A percentile compares a stretch with the other conserved stretches of the same genome.
Evolutionary conservation across 2,329 filamentous ascomycete genomes (phyloP).

Genomic region (Eurotiales sp.): DNA sequence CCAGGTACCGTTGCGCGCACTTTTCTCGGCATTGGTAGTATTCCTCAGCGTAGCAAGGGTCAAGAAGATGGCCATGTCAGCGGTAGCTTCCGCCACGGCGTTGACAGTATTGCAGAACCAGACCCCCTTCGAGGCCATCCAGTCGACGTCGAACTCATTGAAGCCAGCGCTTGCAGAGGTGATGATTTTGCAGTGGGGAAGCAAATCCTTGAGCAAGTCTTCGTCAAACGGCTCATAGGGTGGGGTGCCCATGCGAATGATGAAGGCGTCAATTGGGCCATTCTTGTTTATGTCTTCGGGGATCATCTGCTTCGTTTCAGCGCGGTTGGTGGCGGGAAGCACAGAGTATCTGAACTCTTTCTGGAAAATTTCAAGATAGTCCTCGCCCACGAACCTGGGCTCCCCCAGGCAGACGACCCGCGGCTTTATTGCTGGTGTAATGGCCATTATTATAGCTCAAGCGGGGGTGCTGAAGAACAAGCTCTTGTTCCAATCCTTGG

Average conservation of each 20-base stretch:
- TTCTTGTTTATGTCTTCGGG: slow-evolving; percentile 31
- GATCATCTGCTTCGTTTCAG: slow-evolving; percentile 34
- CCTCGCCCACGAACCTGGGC: slow-evolving; percentile 36
- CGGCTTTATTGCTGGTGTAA: slow-evolving; percentile 27
- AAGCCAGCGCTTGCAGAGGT: slow-evolving; percentile 47
- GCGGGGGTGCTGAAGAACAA: background rate
- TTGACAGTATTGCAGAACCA: slow-evolving; percentile 65
- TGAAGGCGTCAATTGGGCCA: slow-evolving; percentile 47
- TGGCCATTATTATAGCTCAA: slow-evolving; percentile 4
- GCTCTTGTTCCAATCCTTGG: background rate
- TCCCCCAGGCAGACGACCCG: slow-evolving; percentile 42
- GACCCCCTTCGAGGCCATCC: slow-evolving; percentile 41
- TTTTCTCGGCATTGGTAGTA: slow-evolving; percentile 58
- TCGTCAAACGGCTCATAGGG: slow-evolving; percentile 50
- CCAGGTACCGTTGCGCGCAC: slow-evolving; percentile 51
- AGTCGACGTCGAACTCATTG: slow-evolving; percentile 46
- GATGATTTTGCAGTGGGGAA: slow-evolving; percentile 45
- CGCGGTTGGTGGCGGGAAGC: slow-evolving; percentile 35
- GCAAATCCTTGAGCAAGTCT: slow-evolving; percentile 39
- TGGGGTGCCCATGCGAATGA: slow-evolving; percentile 49
- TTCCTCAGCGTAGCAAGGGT: slow-evolving; percentile 69
- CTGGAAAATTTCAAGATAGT: slow-evolving; percentile 40
- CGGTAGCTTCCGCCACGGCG: slow-evolving; percentile 71
- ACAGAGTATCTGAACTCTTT: slow-evolving; percentile 40
- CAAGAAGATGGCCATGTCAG: slow-evolving; percentile 69